These are phyloP conservation scores for Microcyclosporella mali DNA, from an alignment of 2,329 filamentous ascomycete genomes.

Conservation along the genomic window DNA sequence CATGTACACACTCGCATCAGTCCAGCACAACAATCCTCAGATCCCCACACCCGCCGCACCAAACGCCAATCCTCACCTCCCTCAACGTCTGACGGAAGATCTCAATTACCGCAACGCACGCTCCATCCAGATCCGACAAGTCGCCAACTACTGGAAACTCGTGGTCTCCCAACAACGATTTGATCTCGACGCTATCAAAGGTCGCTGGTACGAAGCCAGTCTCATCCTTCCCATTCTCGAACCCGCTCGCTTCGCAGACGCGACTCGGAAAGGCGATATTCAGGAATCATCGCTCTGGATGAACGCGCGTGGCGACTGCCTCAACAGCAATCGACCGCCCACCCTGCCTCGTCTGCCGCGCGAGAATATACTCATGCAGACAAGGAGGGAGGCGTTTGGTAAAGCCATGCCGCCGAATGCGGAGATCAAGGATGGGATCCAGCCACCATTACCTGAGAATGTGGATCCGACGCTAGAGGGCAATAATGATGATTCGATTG, in stretches of 20 bases:
- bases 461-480: constrained; percentile 16
- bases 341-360: constrained; percentile 26
- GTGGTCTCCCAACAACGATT: constrained; percentile 29
- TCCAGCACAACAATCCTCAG: constrained; percentile 32
- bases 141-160: constrained; percentile 41
- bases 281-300: constrained; percentile 31
- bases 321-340: constrained; percentile 25
- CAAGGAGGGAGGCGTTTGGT: constrained; percentile 39
- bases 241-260: constrained; percentile 21
- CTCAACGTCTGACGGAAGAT: constrained; percentile 47
- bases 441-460: constrained; percentile 25
- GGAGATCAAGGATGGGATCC: constrained; percentile 36
- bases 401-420: constrained; percentile 34
- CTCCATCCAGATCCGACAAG: constrained; percentile 34
- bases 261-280: constrained; percentile 27
- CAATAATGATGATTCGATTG: constrained; percentile 10
- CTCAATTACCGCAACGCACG: constrained; percentile 43
- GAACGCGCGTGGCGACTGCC: constrained; percentile 33
- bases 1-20: constrained; percentile 45
- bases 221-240: constrained; percentile 42
- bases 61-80: constrained; percentile 39
- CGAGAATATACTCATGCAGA: constrained; percentile 27
- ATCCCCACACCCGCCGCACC: constrained; percentile 30
- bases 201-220: constrained; percentile 55
- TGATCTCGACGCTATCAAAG: constrained; percentile 48